A percentile compares a stretch with the other conserved stretches of the same genome.
phyloP scores from a whole-genome alignment of 1,284 basidiomycete genomes.

The Cerrena zonata region DNA sequence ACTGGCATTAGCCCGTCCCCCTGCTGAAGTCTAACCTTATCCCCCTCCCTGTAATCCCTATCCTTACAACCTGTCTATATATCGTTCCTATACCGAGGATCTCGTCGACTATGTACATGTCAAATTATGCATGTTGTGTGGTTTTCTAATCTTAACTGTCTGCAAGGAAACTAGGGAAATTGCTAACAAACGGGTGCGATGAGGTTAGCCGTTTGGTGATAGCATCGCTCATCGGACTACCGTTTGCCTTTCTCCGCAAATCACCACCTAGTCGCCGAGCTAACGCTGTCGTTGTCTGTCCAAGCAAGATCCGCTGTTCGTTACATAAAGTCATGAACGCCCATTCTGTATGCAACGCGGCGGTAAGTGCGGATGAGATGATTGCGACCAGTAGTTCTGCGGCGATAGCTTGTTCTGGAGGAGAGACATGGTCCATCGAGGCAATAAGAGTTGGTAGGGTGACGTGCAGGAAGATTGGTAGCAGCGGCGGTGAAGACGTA shows the following conservation, averaged over 20 bases:
- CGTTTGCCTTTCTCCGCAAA: constrained; percentile 45
- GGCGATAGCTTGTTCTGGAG: constrained; percentile 45
- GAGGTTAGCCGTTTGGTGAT: constrained; percentile 55
- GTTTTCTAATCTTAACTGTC: constrained; percentile 19
- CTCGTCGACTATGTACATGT: no score
- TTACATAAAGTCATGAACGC: constrained; percentile 49
- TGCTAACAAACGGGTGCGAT: constrained; percentile 58
- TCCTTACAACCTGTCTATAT: no score
- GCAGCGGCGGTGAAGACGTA: constrained; percentile 49
- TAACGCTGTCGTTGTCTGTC: constrained; percentile 56
- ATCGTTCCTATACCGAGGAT: no score
- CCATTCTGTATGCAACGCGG: constrained; percentile 63
- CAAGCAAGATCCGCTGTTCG: constrained; percentile 45
- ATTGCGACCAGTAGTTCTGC: constrained; percentile 58
- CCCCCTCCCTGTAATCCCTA: neutral
- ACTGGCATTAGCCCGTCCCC: constrained; percentile 53
- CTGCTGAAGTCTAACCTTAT: constrained; percentile 31
- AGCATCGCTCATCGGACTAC: constrained; percentile 44
- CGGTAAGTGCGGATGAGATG: constrained; percentile 57
- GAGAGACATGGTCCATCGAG: constrained; percentile 39
- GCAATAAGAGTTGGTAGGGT: constrained; percentile 55
- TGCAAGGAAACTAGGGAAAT: constrained; percentile 66
- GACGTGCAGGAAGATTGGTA: constrained; percentile 67
- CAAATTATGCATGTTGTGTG: no score
- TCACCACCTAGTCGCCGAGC: constrained; percentile 56